phyloP scores from a whole-genome alignment of 2,329 filamentous ascomycete species.

The Colletotrichum destructivum region DNA sequence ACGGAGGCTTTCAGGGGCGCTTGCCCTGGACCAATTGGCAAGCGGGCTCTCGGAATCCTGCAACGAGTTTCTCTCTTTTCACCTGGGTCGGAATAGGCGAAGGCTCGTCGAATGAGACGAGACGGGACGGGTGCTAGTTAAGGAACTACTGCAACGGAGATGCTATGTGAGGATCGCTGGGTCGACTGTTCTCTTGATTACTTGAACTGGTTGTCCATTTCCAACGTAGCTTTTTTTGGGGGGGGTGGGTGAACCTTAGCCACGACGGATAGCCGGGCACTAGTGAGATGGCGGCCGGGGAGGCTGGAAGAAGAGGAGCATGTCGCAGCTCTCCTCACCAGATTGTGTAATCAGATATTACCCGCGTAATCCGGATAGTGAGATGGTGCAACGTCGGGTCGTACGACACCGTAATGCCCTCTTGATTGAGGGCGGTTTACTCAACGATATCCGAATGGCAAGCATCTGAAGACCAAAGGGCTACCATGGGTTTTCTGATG shows the following conservation, averaged over 20 bases:
- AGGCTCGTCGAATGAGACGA: conserved; percentile 12
- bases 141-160: conserved; percentile 11
- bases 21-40: not conserved
- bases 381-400: not conserved
- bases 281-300: conserved; percentile 16
- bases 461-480: not conserved
- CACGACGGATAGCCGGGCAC: conserved; percentile 34
- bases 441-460: conserved; percentile 15
- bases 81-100: not conserved
- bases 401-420: not conserved
- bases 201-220: too few relatives aligned
- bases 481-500: conserved; percentile 24
- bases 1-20: not conserved
- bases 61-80: not conserved
- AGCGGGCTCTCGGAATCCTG: not conserved
- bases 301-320: conserved; percentile 29
- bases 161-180: conserved; percentile 4
- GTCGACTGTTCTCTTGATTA: too few relatives aligned
- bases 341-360: not conserved
- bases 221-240: not conserved
- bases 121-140: conserved; percentile 6
- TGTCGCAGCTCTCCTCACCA: not conserved
- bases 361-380: conserved; percentile 8
- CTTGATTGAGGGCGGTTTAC: not conserved
- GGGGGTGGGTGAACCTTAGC: not conserved